Evolutionary conservation across 2,329 filamentous ascomycete species (phyloP), one percentile per base, ranked within the genome.

Genomic region (Dendryphion nanum): DNA sequence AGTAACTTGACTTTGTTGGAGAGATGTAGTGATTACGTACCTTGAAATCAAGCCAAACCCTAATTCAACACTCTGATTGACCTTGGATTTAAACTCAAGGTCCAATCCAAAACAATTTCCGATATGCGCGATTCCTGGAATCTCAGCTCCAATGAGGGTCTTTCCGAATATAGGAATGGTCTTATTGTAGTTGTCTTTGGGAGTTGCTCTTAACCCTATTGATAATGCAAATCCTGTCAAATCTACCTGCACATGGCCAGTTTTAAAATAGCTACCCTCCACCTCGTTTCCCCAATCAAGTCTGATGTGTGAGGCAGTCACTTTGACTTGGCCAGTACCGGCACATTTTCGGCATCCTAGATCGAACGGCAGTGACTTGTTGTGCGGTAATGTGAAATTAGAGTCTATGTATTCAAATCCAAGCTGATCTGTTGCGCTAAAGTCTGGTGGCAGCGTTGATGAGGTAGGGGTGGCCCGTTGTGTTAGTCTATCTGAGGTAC

Each of bases 21-120:
- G 19, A 36, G 28, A 5, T 6, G 28, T n/a, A n/a, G n/a, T n/a
- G n/a, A n/a, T n/a, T 26, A n/a, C 33, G 6, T 12, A 38, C 38
- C 24, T 5, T 18, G 20, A 40, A 18, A 19, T 40, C 38, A 18
- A 40, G 4, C 38, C 38, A 35, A 40, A 40, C 6, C 32, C 38
- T 30, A 40, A 15, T 18, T 40, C 32, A 13, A 40, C 28, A 40
- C 12, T 14, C 6, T 8, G 14, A 16, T 31, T 19, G 16, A 35
- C 18, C 8, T 28, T 8, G 21, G 31, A 30, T 34, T 39, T 15
- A 18, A 39, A 29, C 3, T 33, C 6, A 4, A 39, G 15, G 20
- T 26, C 30, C 5, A 39, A 12, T 21, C 14, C 30, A 20, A 39
- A 28, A 3, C n/a, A 10, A 2, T 29, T 19, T 4, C 37, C 37